phyloP scores from a whole-genome alignment of 2,329 filamentous ascomycete genomes.

The Neophaeococcomyces aloes region DNA sequence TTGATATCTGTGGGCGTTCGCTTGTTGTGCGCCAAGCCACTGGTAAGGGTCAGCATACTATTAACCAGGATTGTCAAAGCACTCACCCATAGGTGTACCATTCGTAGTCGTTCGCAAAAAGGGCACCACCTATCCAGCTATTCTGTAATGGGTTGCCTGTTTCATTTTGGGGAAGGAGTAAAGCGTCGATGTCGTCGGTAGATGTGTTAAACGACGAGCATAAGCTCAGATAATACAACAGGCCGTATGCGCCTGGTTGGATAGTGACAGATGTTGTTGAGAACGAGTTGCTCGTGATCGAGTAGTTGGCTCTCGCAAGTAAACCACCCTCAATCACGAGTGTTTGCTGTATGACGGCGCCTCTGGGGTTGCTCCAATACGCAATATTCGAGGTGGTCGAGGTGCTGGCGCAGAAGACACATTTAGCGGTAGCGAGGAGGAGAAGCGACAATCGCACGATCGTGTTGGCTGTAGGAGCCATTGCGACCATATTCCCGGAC shows the following conservation, averaged over 20 bases:
- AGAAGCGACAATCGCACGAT: background rate
- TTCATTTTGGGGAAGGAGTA: constrained; percentile 26
- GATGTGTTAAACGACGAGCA: constrained; percentile 40
- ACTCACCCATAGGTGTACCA: constrained; percentile 53
- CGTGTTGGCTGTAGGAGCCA: too few species aligned
- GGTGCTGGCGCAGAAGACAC: background rate
- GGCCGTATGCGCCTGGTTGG: constrained; percentile 43
- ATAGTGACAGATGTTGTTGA: background rate
- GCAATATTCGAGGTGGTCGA: background rate
- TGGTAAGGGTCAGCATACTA: background rate
- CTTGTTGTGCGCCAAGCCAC: background rate
- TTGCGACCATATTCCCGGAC: too few species aligned
- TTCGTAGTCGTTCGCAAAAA: constrained; percentile 55
- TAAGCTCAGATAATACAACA: constrained; percentile 50
- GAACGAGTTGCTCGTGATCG: constrained; percentile 7
- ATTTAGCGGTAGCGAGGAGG: background rate
- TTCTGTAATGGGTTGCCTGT: constrained; percentile 43
- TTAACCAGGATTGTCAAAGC: too few species aligned
- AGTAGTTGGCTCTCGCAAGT: constrained; percentile 2
- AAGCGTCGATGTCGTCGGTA: background rate
- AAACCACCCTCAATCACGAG: constrained; percentile 2
- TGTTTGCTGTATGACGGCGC: background rate
- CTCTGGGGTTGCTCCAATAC: background rate
- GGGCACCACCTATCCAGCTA: constrained; percentile 50
- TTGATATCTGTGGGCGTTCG: too few species aligned